Conservation (phyloP, 345 rosid genomes). For the Ceriops decandra region DNA sequence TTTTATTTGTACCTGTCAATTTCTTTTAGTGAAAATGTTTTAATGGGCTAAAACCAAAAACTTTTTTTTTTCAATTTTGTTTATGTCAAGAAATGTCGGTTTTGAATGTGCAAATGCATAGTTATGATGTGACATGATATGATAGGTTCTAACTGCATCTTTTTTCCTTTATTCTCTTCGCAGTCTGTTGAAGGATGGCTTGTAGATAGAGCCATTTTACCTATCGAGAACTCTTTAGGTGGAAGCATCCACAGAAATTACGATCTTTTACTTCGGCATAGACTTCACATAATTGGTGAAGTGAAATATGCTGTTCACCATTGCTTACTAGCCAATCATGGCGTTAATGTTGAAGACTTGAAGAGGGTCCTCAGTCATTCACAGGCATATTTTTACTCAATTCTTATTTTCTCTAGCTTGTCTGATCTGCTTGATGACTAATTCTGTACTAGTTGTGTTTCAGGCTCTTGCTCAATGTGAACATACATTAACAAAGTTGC, state of each 20-base stretch:
- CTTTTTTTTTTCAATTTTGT: background rate
- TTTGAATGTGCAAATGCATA: background rate
- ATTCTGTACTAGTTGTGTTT: slow-evolving; percentile 7
- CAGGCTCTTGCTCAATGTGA: slow-evolving; percentile 99
- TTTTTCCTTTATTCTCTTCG: background rate
- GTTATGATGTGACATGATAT: background rate
- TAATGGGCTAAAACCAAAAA: too few relatives aligned
- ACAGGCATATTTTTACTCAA: slow-evolving; percentile 48
- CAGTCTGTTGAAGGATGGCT: slow-evolving; percentile 92
- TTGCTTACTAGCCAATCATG: slow-evolving; percentile 86
- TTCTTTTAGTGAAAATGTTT: too few relatives aligned
- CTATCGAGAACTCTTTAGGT: slow-evolving; percentile 94
- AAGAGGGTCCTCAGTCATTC: slow-evolving; percentile 96
- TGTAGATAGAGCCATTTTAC: slow-evolving; percentile 92
- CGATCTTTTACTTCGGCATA: slow-evolving; percentile 86
- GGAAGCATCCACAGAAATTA: slow-evolving; percentile 98
- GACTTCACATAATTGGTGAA: slow-evolving; percentile 94
- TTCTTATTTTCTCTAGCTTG: slow-evolving; percentile 8
- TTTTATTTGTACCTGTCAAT: too few relatives aligned
- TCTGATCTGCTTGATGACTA: background rate
- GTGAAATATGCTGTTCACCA: slow-evolving; percentile 86
- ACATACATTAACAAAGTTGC: slow-evolving; percentile 71
- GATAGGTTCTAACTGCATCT: background rate
- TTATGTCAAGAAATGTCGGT: background rate
- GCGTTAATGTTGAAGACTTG: slow-evolving; percentile 72